These are phyloP conservation scores for Meredithiella fracta DNA, from an alignment of 2,329 filamentous ascomycete genomes.

Conservation along the genomic window DNA sequence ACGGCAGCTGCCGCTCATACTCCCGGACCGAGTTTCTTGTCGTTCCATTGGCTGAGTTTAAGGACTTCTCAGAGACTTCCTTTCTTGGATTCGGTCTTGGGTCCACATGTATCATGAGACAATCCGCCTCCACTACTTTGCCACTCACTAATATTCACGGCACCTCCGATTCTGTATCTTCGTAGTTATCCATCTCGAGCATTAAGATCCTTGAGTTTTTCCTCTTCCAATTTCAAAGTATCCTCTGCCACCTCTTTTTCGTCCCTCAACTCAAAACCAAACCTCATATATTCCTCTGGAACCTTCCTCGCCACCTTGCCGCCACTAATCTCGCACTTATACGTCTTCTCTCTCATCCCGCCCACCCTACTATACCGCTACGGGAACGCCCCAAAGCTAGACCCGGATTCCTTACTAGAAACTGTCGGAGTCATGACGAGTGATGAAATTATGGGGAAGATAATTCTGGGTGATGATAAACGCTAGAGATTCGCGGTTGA, in stretches of 20 bases:
- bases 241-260: neutral
- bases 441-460: neutral
- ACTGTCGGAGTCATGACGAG: neutral
- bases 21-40: neutral
- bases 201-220: neutral
- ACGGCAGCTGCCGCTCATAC: neutral
- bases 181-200: constrained; percentile 21
- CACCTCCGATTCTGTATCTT: constrained; percentile 24
- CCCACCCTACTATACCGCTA: neutral
- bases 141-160: constrained; percentile 25
- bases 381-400: neutral
- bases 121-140: constrained; percentile 13
- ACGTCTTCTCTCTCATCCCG: neutral
- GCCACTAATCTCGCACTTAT: neutral
- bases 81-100: neutral
- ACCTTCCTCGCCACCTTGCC: neutral
- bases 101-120: constrained; percentile 18
- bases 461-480: neutral
- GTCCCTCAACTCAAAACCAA: neutral
- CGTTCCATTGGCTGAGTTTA: constrained; percentile 7
- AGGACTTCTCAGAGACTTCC: constrained; percentile 10
- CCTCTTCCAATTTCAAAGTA: constrained; percentile 12
- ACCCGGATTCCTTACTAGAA: neutral
- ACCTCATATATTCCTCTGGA: neutral
- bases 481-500: constrained; percentile 19